phyloP scores from a whole-genome alignment of 176 grass and related monocot genomes.

The Phragmites australis region DNA sequence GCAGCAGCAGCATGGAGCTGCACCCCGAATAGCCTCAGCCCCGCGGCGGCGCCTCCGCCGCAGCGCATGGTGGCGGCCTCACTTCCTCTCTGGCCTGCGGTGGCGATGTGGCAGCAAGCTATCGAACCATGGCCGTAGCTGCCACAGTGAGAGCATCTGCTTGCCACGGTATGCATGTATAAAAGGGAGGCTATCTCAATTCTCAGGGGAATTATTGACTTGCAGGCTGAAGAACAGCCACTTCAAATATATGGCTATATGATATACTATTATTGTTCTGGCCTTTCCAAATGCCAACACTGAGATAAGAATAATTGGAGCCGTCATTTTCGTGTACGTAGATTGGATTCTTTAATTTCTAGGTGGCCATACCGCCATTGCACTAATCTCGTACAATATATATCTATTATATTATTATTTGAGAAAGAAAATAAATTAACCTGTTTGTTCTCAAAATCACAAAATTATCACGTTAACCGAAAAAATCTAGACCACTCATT shows the following conservation, averaged over 20 bases:
- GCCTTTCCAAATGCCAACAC: neutral
- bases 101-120: conserved; percentile 31
- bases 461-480: too few species aligned
- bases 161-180: conserved; percentile 39
- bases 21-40: conserved; percentile 66
- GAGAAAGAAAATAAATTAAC: too few species aligned
- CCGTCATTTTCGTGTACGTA: conserved; percentile 1
- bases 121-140: conserved; percentile 41
- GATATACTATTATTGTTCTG: neutral
- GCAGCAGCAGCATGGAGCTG: conserved; percentile 41
- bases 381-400: conserved; percentile 8
- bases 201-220: neutral
- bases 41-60: neutral
- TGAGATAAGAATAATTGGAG: conserved; percentile 23
- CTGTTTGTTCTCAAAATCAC: too few species aligned
- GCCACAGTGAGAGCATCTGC: conserved; percentile 48
- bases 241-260: neutral
- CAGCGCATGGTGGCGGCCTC: neutral
- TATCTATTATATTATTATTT: too few species aligned
- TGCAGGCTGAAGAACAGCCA: neutral
- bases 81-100: neutral
- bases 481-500: too few species aligned
- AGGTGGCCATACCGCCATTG: neutral
- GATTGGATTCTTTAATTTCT: neutral
- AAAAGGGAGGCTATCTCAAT: conserved; percentile 4